These are phyloP conservation scores for Erodium maritimum DNA, from an alignment of 345 rosid species.

Conservation along the genomic window DNA sequence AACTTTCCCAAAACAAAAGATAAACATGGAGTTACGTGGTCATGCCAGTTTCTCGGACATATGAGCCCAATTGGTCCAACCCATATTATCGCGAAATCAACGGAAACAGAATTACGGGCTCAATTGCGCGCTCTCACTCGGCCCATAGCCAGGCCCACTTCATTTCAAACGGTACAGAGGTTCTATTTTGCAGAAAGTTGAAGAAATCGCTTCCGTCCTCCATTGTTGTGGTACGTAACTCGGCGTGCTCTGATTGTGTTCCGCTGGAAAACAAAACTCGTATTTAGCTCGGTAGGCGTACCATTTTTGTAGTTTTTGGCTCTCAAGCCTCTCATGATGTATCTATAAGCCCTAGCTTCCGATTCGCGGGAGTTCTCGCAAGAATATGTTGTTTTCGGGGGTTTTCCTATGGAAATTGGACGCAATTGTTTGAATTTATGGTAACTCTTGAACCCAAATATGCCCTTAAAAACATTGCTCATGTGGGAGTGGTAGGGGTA, in stretches of 20 bases:
- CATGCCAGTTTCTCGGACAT: too few species aligned
- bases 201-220: neutral
- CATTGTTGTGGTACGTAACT: neutral
- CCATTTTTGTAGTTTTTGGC: neutral
- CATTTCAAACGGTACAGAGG: too few species aligned
- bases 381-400: neutral
- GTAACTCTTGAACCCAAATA: conserved; percentile 16
- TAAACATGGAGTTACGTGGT: too few species aligned
- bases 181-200: neutral
- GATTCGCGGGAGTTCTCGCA: neutral
- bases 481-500: neutral
- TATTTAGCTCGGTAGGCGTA: too few species aligned
- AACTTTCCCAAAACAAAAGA: too few species aligned
- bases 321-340: neutral
- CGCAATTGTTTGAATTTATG: conserved; percentile 12
- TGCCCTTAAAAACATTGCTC: neutral
- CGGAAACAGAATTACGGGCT: too few species aligned
- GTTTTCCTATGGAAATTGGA: neutral
- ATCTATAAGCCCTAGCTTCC: neutral
- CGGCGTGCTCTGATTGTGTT: neutral
- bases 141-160: too few species aligned
- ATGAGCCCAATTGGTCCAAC: too few species aligned
- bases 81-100: too few species aligned
- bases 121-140: too few species aligned
- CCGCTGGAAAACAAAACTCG: too few species aligned